Base-by-base conservation (phyloP, 2,329 filamentous ascomycete species). In the Fusarium sublunatum region DNA sequence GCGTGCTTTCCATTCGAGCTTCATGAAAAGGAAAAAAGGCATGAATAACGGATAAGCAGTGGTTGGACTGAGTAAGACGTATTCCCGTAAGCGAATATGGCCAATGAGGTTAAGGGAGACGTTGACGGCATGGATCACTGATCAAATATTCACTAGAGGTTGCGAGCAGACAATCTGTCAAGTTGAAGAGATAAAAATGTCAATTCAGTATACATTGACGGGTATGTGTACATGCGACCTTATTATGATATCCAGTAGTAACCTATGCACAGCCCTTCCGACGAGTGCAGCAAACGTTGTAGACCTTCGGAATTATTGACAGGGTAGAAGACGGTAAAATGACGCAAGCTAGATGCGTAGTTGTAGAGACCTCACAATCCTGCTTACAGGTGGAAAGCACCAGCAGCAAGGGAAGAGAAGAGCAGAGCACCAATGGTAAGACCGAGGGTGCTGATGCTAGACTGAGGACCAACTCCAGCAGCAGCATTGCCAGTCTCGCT, bases 341-440 rank as follows among this genome's bases (percentile, higher is more conserved):
- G 24, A 31, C 15, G 13, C 25, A 41, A 25, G 19, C 12, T 52
- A 12, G 24, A 26, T 31, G 39, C 43, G 31, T 1, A 9, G 25
- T 4, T 19, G 15, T 6, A 8, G 24, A 19, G 19, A 6, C n/a
- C 11, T 15, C 19, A 13, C 15, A 11, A 19, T 7, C 25, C 2
- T 13, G 32, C 65, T 64, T 66, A 72, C 31, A 72, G 49, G 58
- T 70, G 65, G 62, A 72, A 58, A 49, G 65, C 67, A 38, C 70
- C 70, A 15, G 69, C 46, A 44, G 63, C 58, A 15, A 70, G 59
- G 22, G 76, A 76, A 5, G 75, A 77, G 54, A 79, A 68, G 25
- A 79, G 70, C 47, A 79, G 63, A 6, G 74, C 75, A 3, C 75
- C 75, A 4, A 78, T 68, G 3, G 73, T 71, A 11, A 78, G 47